These are phyloP conservation scores for Aspergillus arachidicola DNA, from an alignment of 2,329 filamentous ascomycete genomes.

Conservation along the genomic window DNA sequence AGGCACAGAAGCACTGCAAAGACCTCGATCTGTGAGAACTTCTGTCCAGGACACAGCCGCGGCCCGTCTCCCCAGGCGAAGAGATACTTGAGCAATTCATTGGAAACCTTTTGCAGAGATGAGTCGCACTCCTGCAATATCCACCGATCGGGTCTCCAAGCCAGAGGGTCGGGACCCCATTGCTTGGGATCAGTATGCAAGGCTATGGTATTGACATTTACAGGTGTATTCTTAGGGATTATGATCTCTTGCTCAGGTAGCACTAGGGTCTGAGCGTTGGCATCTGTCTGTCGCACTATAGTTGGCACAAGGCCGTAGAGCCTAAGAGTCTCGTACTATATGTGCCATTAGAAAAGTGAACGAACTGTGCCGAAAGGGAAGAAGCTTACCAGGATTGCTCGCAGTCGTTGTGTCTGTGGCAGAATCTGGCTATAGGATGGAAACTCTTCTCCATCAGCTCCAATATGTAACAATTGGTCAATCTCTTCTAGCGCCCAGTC, in stretches of 20 bases:
- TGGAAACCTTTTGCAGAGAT: background rate
- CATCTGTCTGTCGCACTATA: background rate
- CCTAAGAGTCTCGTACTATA: constrained; percentile 9
- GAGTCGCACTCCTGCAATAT: background rate
- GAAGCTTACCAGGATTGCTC: constrained; percentile 7
- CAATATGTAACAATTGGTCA: background rate
- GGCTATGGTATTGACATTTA: constrained; percentile 3
- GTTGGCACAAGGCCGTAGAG: constrained; percentile 3
- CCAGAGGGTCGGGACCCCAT: background rate
- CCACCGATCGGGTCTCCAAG: constrained; percentile 7
- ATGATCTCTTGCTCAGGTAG: background rate
- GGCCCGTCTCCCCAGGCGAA: constrained; percentile 6
- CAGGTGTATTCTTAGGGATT: background rate
- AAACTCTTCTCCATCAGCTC: no score
- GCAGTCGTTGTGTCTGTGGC: background rate
- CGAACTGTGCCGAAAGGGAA: background rate
- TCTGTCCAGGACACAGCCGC: background rate
- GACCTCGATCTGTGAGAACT: constrained; percentile 6
- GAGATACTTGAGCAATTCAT: background rate
- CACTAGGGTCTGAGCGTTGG: background rate
- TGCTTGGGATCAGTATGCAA: background rate
- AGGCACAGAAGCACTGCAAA: constrained; percentile 1
- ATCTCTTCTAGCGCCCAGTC: constrained; percentile 4
- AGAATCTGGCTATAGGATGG: background rate
- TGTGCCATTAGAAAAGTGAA: background rate